These are phyloP conservation scores for Auricularia sp. DNA, from an alignment of 768 basidiomycete species.

Conservation along the genomic window DNA sequence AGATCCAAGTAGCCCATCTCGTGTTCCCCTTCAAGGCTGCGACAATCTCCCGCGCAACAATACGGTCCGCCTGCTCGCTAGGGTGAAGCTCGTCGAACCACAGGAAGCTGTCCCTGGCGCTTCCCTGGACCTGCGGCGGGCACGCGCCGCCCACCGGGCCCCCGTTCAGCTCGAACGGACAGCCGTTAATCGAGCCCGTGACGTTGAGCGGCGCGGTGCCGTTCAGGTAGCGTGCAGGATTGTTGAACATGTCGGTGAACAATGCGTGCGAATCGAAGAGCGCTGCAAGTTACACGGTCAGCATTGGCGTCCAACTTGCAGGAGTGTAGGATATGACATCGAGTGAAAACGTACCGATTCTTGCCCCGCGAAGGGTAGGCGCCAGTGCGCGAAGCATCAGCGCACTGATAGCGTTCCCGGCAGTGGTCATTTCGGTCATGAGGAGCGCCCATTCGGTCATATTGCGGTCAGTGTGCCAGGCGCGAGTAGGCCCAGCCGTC, in stretches of 20 bases:
- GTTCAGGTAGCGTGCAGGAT: slow-evolving; percentile 47
- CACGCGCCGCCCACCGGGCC: slow-evolving; percentile 10
- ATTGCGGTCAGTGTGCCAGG: slow-evolving; percentile 42
- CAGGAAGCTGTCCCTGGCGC: slow-evolving; percentile 46
- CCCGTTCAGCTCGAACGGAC: slow-evolving; percentile 32
- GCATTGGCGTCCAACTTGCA: background rate
- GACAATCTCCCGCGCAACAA: slow-evolving; percentile 43
- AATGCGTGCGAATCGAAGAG: slow-evolving; percentile 53
- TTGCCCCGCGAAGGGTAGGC: slow-evolving; percentile 39
- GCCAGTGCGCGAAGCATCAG: slow-evolving; percentile 41
- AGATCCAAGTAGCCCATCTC: slow-evolving; percentile 9
- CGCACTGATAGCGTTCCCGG: slow-evolving; percentile 42
- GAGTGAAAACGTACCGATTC: slow-evolving; percentile 37
- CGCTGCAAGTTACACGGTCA: slow-evolving; percentile 22
- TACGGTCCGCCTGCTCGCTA: slow-evolving; percentile 47
- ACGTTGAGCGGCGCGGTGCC: slow-evolving; percentile 54
- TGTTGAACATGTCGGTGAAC: slow-evolving; percentile 46
- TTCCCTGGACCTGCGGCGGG: slow-evolving; percentile 27
- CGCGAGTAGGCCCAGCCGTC: slow-evolving; percentile 37
- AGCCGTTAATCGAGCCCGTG: slow-evolving; percentile 41
- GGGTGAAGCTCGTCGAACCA: slow-evolving; percentile 59
- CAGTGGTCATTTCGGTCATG: slow-evolving; percentile 42
- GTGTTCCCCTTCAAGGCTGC: slow-evolving; percentile 32
- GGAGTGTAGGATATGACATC: background rate
- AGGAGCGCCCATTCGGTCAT: slow-evolving; percentile 44